A percentile compares a stretch with the other conserved stretches of the same genome.
phyloP scores from a whole-genome alignment of 2,329 filamentous ascomycete genomes.

The Ascochyta rabiei region DNA sequence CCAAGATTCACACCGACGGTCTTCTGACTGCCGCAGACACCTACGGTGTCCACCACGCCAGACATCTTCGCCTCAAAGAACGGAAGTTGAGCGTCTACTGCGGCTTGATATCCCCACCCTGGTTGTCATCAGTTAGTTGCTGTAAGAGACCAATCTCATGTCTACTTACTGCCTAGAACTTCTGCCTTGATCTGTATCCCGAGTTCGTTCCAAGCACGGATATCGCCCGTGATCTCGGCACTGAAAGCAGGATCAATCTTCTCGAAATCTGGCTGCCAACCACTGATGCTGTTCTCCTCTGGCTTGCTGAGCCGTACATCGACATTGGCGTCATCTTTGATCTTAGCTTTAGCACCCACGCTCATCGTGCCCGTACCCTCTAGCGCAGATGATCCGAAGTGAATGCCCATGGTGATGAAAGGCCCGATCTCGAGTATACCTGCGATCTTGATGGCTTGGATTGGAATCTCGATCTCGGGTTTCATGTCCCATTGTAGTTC shows the following conservation, averaged over 20 bases:
- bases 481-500: constrained; percentile 25
- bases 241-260: constrained; percentile 26
- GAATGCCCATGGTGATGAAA: constrained; percentile 28
- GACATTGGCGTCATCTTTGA: constrained; percentile 25
- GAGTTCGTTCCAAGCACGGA: constrained; percentile 30
- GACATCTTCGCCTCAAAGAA: constrained; percentile 26
- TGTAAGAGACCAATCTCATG: not conserved
- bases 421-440: constrained; percentile 28
- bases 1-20: constrained; percentile 23
- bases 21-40: constrained; percentile 27
- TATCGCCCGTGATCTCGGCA: constrained; percentile 22
- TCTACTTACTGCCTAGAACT: constrained; percentile 21
- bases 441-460: constrained; percentile 27
- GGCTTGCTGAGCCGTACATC: constrained; percentile 16
- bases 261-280: constrained; percentile 28
- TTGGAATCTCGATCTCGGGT: constrained; percentile 30
- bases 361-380: constrained; percentile 20
- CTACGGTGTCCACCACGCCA: constrained; percentile 16
- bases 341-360: constrained; percentile 26
- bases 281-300: constrained; percentile 23
- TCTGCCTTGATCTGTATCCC: constrained; percentile 29
- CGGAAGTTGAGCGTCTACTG: constrained; percentile 28
- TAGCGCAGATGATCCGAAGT: constrained; percentile 27
- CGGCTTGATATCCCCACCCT: constrained; percentile 31
- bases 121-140: not conserved